Conservation (phyloP, 768 basidiomycete species). For the Xerocomellus amylosporus region DNA sequence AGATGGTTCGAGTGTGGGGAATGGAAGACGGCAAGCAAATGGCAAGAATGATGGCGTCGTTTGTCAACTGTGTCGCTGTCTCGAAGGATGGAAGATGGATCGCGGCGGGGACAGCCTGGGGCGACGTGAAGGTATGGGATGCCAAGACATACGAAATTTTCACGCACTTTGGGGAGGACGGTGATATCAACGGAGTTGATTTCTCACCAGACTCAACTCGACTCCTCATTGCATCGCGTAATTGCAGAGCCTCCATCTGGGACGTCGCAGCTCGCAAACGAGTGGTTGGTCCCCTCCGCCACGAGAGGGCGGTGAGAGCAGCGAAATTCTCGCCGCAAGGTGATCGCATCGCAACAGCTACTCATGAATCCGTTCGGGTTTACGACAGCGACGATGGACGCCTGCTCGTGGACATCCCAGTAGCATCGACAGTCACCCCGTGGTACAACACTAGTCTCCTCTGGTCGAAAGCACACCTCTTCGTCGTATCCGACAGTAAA, state of each 20-base stretch:
- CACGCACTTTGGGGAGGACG: neutral
- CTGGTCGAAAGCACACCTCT: conserved; percentile 4
- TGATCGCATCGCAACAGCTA: neutral
- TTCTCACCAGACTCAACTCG: neutral
- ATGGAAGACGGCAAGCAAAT: neutral
- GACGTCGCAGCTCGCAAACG: neutral
- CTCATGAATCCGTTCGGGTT: neutral
- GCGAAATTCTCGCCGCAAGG: conserved; percentile 2
- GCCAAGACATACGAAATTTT: neutral
- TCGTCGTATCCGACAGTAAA: neutral
- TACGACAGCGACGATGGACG: neutral
- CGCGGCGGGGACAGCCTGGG: neutral
- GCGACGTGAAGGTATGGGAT: neutral
- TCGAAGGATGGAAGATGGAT: neutral
- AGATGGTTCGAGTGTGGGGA: neutral
- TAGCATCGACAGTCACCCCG: too few relatives aligned
- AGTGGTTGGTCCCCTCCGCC: neutral
- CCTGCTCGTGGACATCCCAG: neutral
- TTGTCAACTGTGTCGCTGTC: neutral
- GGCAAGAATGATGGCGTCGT: neutral
- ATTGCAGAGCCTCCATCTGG: neutral
- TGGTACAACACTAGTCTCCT: neutral
- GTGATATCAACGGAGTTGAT: neutral
- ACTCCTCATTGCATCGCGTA: neutral
- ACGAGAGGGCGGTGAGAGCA: neutral